These are phyloP conservation scores for Clausena lansium DNA, from an alignment of 345 rosid genomes.

Conservation along the genomic window DNA sequence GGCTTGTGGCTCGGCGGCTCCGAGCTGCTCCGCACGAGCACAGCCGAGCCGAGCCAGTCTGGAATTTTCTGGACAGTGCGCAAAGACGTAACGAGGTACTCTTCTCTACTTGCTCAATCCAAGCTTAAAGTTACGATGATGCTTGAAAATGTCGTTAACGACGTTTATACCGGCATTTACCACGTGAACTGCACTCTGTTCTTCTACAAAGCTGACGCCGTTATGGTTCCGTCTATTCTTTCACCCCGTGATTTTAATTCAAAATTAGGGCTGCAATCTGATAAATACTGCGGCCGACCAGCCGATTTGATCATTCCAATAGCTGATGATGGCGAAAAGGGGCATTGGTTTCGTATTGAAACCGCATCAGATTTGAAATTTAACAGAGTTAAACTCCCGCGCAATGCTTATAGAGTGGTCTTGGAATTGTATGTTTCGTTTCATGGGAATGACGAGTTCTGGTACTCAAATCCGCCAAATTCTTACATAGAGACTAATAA, in stretches of 20 bases:
- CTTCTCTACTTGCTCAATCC: constrained; percentile 46
- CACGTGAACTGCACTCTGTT: constrained; percentile 55
- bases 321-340: constrained; percentile 36
- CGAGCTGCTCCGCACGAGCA: constrained; percentile 89
- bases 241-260: background rate
- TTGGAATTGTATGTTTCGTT: constrained; percentile 71
- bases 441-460: constrained; percentile 88
- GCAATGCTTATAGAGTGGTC: constrained; percentile 50
- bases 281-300: constrained; percentile 35
- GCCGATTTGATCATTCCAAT: constrained; percentile 73
- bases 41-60: constrained; percentile 63
- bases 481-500: constrained; percentile 60
- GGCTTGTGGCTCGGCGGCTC: constrained; percentile 83
- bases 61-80: constrained; percentile 82
- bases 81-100: constrained; percentile 72
- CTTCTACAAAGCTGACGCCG: constrained; percentile 45
- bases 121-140: constrained; percentile 60
- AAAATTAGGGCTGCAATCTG: constrained; percentile 14
- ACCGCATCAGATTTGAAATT: constrained; percentile 41
- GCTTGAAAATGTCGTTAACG: constrained; percentile 85
- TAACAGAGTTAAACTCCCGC: constrained; percentile 49
- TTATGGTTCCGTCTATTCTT: constrained; percentile 16
- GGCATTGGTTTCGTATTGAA: constrained; percentile 70
- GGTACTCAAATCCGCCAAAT: constrained; percentile 89
- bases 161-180: constrained; percentile 69